Conservation (phyloP, 441 rosid genomes). For the Isatis lusitanica region DNA sequence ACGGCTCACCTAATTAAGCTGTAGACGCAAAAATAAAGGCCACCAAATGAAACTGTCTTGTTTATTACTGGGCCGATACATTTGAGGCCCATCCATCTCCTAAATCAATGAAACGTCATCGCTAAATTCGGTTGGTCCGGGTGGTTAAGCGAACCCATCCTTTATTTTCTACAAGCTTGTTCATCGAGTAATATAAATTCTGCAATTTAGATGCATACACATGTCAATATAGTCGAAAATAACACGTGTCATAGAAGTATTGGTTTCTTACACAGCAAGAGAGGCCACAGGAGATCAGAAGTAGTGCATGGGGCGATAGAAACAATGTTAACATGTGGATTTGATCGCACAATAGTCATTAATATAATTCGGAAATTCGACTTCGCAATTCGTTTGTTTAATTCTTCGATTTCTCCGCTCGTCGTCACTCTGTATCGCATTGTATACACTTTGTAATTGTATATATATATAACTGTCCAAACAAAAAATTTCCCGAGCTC, state of each 20-base stretch:
- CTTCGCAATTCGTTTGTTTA: neutral
- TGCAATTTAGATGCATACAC: neutral
- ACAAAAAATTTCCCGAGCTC: neutral
- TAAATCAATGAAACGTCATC: no score
- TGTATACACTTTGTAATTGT: neutral
- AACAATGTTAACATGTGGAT: constrained; percentile 32
- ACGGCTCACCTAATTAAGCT: no score
- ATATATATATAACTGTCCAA: neutral
- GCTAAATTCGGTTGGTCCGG: neutral
- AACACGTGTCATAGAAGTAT: neutral
- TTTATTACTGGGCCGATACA: neutral
- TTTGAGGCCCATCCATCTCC: neutral
- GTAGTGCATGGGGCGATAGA: constrained; percentile 8
- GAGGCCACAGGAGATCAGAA: neutral
- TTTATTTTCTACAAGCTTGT: neutral
- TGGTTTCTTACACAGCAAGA: neutral
- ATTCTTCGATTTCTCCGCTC: constrained; percentile 36
- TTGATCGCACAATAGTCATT: neutral
- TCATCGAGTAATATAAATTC: neutral
- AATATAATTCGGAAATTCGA: neutral
- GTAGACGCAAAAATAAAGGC: neutral
- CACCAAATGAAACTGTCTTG: neutral
- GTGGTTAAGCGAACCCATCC: constrained; percentile 15
- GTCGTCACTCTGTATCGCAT: constrained; percentile 15
- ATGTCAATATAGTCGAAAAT: neutral